Base-by-base conservation (phyloP, 345 rosid species). In the Psidium friedrichsthalianum region DNA sequence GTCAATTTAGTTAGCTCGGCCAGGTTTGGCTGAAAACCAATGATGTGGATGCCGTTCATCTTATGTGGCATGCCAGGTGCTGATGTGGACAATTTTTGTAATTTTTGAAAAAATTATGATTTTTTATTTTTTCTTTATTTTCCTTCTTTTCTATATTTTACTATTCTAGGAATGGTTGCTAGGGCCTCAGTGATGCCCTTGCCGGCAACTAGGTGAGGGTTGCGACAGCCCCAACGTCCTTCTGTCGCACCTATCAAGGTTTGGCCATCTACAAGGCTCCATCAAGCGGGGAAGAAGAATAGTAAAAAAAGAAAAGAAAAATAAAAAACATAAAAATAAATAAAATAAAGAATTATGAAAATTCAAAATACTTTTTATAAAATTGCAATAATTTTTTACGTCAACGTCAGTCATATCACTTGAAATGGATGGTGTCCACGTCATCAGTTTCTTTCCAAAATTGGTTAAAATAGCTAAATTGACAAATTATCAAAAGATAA, bases 41-140 rank as follows among this genome's bases (percentile, higher is more conserved):
- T 8, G 9, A 59, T 59, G 32, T 59, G 40, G 20, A 59, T 5
- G 20, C 3, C 0, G 3, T 10, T 1, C 18, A 0, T 64, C 42
- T 64, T 29, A 61, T 6, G 20, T 29, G 22, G 1, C 21, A 61
- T 0, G 0, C 0, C 8, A 2, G 29, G 1, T 0, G 0, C 20
- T 15, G 3, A 16, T 21, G 3, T 61, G 0, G 0, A 61, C 0
- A 61, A 27, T 14, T 14, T 61, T 61, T 27, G 36, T 0, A 59
- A 13, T 59, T n/a, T 59, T 59, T 12, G 6, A 11, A 57, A 25
- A 58, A 25, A 11, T 1, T 25, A 11, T 51, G 12, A 58, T 5
- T n/a, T 58, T 58, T 58, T 57, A 25, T 29, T 29, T 61, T 61
- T 4, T 29, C 8, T 27, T 6, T 27, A 6, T 59, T 27, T 0